Evolutionary conservation across 768 basidiomycete genomes (phyloP).

Genomic region (Asterophora parasitica): DNA sequence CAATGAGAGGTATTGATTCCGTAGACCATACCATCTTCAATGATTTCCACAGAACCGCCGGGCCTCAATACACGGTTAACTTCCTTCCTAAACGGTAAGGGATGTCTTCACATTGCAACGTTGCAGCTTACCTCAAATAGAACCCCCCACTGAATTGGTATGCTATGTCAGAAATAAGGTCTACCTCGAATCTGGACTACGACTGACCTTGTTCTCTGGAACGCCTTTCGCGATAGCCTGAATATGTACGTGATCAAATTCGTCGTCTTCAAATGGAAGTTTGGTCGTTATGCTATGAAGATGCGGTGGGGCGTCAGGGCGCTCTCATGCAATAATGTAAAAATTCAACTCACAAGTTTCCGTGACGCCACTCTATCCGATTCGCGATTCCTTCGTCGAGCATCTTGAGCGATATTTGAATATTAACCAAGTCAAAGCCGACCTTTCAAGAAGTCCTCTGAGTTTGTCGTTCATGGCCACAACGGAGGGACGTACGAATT

Average conservation of each 20-base stretch:
- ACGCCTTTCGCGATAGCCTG: constrained; percentile 60
- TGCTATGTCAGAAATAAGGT: neutral
- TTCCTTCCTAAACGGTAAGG: constrained; percentile 44
- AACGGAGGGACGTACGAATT: constrained; percentile 45
- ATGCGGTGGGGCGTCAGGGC: neutral
- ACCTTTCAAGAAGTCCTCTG: constrained; percentile 37
- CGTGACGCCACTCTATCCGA: constrained; percentile 69
- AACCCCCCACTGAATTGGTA: constrained; percentile 50
- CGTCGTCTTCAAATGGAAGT: constrained; percentile 77
- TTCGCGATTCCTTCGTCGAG: constrained; percentile 47
- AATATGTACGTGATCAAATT: constrained; percentile 80
- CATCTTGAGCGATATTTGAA: constrained; percentile 56
- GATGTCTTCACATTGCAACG: neutral
- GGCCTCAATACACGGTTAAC: constrained; percentile 65
- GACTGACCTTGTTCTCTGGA: constrained; percentile 68
- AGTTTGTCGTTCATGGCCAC: neutral
- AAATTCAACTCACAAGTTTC: constrained; percentile 57
- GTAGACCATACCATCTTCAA: constrained; percentile 58
- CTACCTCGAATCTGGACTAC: constrained; percentile 3
- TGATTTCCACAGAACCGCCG: constrained; percentile 65
- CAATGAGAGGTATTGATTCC: neutral
- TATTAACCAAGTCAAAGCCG: constrained; percentile 74
- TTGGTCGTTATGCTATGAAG: constrained; percentile 59
- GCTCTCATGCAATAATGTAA: neutral
- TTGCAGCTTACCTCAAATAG: constrained; percentile 52